Percentiles rank a stretch among this genome's conserved stretches.
These are phyloP conservation scores for Penicillium oxalicum DNA, from an alignment of 2,329 filamentous ascomycete species.

Conservation along the genomic window DNA sequence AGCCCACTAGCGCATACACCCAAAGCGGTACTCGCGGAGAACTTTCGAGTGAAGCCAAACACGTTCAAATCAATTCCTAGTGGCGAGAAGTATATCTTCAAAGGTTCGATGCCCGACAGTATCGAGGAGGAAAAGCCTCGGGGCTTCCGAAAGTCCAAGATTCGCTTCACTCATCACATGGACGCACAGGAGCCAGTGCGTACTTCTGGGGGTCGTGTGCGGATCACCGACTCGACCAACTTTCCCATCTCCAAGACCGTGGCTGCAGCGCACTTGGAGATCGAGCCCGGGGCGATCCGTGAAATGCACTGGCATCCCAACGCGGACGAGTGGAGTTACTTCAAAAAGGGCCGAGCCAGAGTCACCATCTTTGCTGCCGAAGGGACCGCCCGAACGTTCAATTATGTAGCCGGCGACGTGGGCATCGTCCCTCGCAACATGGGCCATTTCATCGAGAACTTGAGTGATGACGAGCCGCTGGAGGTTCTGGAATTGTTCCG, in stretches of 20 bases:
- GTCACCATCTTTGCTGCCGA: conserved; percentile 69
- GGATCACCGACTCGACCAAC: conserved; percentile 66
- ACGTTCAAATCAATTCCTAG: conserved; percentile 61
- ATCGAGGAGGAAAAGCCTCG: conserved; percentile 59
- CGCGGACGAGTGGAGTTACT: conserved; percentile 74
- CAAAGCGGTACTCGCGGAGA: conserved; percentile 64
- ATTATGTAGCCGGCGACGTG: conserved; percentile 67
- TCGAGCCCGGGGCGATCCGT: conserved; percentile 63
- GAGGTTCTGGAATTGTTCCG: conserved; percentile 71
- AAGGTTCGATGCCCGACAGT: conserved; percentile 57
- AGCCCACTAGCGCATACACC: conserved; percentile 56
- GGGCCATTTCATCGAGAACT: conserved; percentile 74
- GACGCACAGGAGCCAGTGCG: conserved; percentile 59
- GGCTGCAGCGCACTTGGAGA: conserved; percentile 63
- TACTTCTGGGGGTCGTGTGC: conserved; percentile 61
- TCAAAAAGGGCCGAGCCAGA: conserved; percentile 63
- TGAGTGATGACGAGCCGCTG: conserved; percentile 62
- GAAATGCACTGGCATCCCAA: conserved; percentile 80
- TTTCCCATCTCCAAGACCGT: conserved; percentile 69
- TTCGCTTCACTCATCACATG: conserved; percentile 65
- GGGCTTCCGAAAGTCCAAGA: conserved; percentile 62
- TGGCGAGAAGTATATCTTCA: conserved; percentile 68
- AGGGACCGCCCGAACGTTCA: conserved; percentile 65
- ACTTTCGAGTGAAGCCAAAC: conserved; percentile 64
- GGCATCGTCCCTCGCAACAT: conserved; percentile 70